Percentiles rank a stretch among this genome's conserved stretches.
These are phyloP conservation scores for Ophiostoma angusticollis DNA, from an alignment of 2,329 filamentous ascomycete genomes.

Conservation along the genomic window DNA sequence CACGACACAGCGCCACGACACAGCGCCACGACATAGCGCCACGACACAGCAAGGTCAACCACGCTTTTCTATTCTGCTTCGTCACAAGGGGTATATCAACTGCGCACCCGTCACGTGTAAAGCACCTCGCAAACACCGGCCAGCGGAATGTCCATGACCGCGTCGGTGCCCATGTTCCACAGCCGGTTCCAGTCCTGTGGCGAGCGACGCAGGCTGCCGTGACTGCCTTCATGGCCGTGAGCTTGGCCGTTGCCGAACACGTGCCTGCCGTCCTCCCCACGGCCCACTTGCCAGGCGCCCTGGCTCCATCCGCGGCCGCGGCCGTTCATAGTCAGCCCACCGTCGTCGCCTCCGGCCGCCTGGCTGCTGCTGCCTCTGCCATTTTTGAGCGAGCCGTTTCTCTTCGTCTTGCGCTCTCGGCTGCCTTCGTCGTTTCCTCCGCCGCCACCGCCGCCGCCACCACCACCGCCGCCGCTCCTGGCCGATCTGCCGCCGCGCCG, in stretches of 20 bases:
- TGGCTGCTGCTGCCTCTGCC: conserved; percentile 21
- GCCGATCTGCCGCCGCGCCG: conserved; percentile 5
- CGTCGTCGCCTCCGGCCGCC: conserved; percentile 16
- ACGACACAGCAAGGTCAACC: too few relatives aligned
- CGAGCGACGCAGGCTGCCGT: too few relatives aligned
- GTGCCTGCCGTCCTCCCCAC: too few relatives aligned
- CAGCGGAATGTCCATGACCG: conserved; percentile 91
- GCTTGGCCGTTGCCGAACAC: too few relatives aligned
- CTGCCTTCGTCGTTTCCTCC: too few relatives aligned
- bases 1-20: too few relatives aligned
- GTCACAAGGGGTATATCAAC: neutral
- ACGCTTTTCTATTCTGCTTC: neutral
- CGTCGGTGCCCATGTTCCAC: conserved; percentile 90
- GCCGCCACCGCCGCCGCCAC: too few relatives aligned
- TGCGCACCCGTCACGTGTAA: conserved; percentile 48
- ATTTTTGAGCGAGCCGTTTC: conserved; percentile 17
- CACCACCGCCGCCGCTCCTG: too few relatives aligned
- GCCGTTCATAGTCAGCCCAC: conserved; percentile 10
- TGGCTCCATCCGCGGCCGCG: conserved; percentile 5
- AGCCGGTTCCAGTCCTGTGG: conserved; percentile 64
- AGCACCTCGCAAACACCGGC: conserved; percentile 90
- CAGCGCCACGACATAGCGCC: too few relatives aligned
- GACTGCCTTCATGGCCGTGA: too few relatives aligned
- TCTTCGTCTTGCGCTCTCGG: conserved; percentile 22
- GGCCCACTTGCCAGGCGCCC: too few relatives aligned